Percentiles rank a stretch among this genome's conserved stretches.
Evolutionary conservation across 1,284 basidiomycete species (phyloP).

Genomic region (Puccinia coronata): DNA sequence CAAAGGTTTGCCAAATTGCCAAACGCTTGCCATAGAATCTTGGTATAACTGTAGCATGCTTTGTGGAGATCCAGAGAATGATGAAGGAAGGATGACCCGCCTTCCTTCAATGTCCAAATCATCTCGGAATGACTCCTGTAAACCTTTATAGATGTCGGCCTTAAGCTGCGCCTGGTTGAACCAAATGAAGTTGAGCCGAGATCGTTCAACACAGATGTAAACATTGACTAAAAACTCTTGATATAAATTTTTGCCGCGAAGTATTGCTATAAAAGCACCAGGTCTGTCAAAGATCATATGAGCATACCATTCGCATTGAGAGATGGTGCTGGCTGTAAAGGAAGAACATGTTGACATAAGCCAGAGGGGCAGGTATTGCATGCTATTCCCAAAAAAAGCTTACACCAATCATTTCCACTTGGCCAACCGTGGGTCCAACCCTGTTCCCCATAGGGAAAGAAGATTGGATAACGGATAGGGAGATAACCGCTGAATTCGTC

Average conservation of each 20-base stretch:
- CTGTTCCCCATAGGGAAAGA: no score
- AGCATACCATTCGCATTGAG: no score
- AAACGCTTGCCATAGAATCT: no score
- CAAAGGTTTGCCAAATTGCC: constrained; percentile 23
- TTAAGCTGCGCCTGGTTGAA: constrained; percentile 5
- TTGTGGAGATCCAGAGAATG: neutral
- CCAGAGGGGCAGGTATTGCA: neutral
- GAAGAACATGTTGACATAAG: neutral
- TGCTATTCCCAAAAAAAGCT: neutral
- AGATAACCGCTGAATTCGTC: constrained; percentile 22
- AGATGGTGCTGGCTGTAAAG: neutral
- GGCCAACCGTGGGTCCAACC: neutral
- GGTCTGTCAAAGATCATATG: neutral
- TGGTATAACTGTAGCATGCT: constrained; percentile 26
- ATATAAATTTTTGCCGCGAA: neutral
- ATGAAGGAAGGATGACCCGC: neutral
- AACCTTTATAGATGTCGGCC: constrained; percentile 2
- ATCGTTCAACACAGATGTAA: constrained; percentile 5
- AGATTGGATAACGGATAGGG: constrained; percentile 15
- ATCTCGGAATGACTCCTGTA: neutral
- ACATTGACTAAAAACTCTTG: constrained; percentile 18
- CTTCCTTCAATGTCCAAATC: neutral
- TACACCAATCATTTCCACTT: neutral
- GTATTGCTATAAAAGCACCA: neutral
- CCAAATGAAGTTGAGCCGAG: neutral